Conservation (phyloP, 2,329 filamentous ascomycete genomes). For the Penicillium sp. region DNA sequence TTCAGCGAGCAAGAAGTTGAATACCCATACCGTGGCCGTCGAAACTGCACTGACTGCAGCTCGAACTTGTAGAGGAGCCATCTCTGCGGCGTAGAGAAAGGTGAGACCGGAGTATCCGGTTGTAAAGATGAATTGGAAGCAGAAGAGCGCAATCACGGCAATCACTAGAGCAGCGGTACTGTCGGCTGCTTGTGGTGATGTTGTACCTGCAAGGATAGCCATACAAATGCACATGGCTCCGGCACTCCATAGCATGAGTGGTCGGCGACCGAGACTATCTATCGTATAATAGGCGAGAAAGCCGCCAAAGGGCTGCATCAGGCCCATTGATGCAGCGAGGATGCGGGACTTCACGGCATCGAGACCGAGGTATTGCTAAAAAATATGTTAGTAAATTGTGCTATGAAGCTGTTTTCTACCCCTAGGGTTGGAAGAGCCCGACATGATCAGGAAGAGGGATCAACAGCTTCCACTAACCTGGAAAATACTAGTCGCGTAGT, state of each 20-base stretch:
- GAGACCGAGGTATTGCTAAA: slow-evolving; percentile 34
- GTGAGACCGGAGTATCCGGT: slow-evolving; percentile 61
- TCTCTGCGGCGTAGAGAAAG: slow-evolving; percentile 61
- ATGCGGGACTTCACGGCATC: slow-evolving; percentile 25
- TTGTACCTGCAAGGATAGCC: slow-evolving; percentile 50
- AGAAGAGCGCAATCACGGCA: slow-evolving; percentile 57
- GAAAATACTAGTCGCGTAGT: slow-evolving; percentile 38
- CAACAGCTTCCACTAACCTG: slow-evolving; percentile 12
- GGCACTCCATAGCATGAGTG: slow-evolving; percentile 36
- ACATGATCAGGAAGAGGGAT: too few species aligned
- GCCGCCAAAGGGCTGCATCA: slow-evolving; percentile 38
- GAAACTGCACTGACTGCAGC: slow-evolving; percentile 50
- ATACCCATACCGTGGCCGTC: slow-evolving; percentile 46
- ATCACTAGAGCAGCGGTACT: slow-evolving; percentile 52
- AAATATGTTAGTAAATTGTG: slow-evolving; percentile 22
- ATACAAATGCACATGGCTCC: slow-evolving; percentile 31
- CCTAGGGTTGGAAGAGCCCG: too few species aligned
- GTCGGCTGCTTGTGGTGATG: slow-evolving; percentile 35
- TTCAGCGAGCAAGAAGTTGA: slow-evolving; percentile 40
- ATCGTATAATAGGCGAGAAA: slow-evolving; percentile 49
- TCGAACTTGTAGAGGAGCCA: slow-evolving; percentile 46
- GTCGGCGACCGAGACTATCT: slow-evolving; percentile 41
- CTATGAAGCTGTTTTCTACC: too few species aligned
- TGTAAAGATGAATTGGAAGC: slow-evolving; percentile 62
- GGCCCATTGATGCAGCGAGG: slow-evolving; percentile 30